Evolutionary conservation across 768 basidiomycete genomes (phyloP).

Genomic region (Albatrellus ellisii): DNA sequence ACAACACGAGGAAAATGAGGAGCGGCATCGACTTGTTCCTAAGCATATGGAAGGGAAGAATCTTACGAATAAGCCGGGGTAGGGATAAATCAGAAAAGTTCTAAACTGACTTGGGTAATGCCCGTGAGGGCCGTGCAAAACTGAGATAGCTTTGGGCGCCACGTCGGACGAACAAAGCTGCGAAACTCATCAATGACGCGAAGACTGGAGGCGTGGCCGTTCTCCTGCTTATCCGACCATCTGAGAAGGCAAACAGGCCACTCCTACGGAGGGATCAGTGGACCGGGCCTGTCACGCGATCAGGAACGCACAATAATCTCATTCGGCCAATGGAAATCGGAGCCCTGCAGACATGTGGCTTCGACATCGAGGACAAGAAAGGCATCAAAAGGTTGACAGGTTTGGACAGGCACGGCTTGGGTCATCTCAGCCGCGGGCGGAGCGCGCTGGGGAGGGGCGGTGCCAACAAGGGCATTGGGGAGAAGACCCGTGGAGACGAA

Average conservation of each 20-base stretch:
- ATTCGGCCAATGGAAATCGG: conserved; percentile 76
- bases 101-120: conserved; percentile 68
- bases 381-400: conserved; percentile 48
- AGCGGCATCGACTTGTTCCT: conserved; percentile 73
- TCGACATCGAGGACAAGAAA: conserved; percentile 88
- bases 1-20: conserved; percentile 66
- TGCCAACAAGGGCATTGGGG: background rate
- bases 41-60: conserved; percentile 3
- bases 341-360: conserved; percentile 62
- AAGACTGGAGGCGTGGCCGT: conserved; percentile 41
- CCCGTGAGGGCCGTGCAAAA: conserved; percentile 88
- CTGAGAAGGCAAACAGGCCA: conserved; percentile 83
- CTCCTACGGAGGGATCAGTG: conserved; percentile 39
- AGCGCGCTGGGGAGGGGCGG: background rate
- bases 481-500: conserved; percentile 1
- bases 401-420: conserved; percentile 4
- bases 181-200: conserved; percentile 74
- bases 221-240: conserved; percentile 54
- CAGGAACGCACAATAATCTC: conserved; percentile 76
- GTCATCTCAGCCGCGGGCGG: conserved; percentile 1
- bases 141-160: conserved; percentile 65
- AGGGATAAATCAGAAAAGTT: conserved; percentile 1
- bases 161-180: conserved; percentile 78
- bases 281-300: background rate
- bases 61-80: background rate